phyloP scores from a whole-genome alignment of 352 stramenopile species.

The Globisporangium carolinianum region DNA sequence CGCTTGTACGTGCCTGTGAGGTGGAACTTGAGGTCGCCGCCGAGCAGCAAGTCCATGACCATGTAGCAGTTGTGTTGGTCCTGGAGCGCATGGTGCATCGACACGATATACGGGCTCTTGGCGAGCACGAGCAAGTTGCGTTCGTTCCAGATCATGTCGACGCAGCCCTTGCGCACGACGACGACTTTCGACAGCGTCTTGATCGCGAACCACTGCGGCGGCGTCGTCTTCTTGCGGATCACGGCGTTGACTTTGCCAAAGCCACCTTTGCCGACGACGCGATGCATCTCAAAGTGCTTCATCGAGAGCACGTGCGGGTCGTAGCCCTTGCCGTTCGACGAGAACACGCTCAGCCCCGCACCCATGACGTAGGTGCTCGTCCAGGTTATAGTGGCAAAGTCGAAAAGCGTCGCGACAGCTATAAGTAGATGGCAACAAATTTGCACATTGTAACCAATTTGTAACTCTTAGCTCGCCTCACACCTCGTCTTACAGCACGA shows the following conservation, averaged over 20 bases:
- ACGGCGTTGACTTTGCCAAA: conserved; percentile 77
- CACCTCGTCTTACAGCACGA: no score
- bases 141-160: conserved; percentile 77
- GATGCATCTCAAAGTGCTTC: conserved; percentile 58
- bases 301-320: conserved; percentile 46
- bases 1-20: conserved; percentile 32
- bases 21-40: conserved; percentile 70
- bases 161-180: conserved; percentile 49
- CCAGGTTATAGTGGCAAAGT: background rate
- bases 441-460: no score
- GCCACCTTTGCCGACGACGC: conserved; percentile 53
- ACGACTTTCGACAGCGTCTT: conserved; percentile 64
- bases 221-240: conserved; percentile 46
- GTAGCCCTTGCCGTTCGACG: conserved; percentile 5
- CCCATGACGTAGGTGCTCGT: conserved; percentile 5
- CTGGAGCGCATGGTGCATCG: conserved; percentile 68
- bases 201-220: conserved; percentile 55
- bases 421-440: no score
- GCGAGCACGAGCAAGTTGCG: conserved; percentile 51
- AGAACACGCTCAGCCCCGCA: conserved; percentile 13
- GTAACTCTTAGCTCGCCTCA: no score
- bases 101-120: conserved; percentile 40
- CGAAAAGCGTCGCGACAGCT: no score
- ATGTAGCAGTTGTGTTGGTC: conserved; percentile 66
- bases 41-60: conserved; percentile 69